Evolutionary conservation across 768 basidiomycete genomes (phyloP), one percentile per base, ranked within the genome.

Genomic region (Dacryopinax spathularia): DNA sequence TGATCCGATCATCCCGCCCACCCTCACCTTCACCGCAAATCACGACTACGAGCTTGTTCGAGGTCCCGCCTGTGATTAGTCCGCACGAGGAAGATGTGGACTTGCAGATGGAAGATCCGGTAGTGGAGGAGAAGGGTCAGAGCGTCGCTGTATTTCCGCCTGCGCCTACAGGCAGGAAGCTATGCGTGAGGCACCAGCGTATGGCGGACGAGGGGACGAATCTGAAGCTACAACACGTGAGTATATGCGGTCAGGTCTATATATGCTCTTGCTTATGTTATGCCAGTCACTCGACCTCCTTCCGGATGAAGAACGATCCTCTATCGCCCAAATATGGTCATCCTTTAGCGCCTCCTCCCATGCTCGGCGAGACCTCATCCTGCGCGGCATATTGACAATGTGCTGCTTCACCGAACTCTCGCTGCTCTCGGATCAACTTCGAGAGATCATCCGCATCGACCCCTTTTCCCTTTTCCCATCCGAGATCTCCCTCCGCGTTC

Each of bases 371-470:
- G 91, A 89, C 62, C 84, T 98, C 72, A 97, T 98, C 72, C 87
- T 99, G 60, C 91, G 90, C 70, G 96, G 96, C 37, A 82, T 99
- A 64, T 84, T 99, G 68, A 97, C 96, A 16, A 98, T 99, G 92
- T 98, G 94, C 74, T 98, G 96, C 76, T 97, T 96, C 78, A 94
- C 90, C 56, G 93, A 99, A 71, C 86, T 99, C 31, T 97, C 96
- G 29, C 88, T 97, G 60, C 86, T 99, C 64, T 88, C 92, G 33
- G 91, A 96, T 66, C 88, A 92, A 62, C 89, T 98, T 65, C 79
- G 85, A 34, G 86, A 90, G 68, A 86, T 97, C 68, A 97, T 96
- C 73, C 87, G 96, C 68, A 86, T 98, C 74, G 96, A 99, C 73
- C 96, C 95, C 10, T 92, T 98, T 75, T 76, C 80, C 48, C 83